A percentile compares a stretch with the other conserved stretches of the same genome.
These are phyloP conservation scores for Apium graveolens DNA, from an alignment of 129 eudicot genomes.

Conservation along the genomic window DNA sequence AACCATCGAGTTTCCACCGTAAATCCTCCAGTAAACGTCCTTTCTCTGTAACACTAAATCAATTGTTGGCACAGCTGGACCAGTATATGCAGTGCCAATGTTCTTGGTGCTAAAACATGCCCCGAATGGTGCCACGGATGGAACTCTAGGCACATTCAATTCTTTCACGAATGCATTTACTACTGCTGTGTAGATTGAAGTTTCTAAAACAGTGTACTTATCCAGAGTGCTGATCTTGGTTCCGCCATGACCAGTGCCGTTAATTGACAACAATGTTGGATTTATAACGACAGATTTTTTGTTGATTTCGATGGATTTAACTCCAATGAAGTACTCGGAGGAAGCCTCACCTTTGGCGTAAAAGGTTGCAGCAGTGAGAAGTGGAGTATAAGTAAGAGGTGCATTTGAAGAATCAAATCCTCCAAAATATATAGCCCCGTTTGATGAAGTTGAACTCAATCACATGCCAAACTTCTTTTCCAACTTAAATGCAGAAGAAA, in stretches of 20 bases:
- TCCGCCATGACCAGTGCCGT: constrained; percentile 24
- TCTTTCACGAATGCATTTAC: not conserved
- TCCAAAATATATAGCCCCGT: not conserved
- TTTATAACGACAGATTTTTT: not conserved
- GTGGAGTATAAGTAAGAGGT: not conserved
- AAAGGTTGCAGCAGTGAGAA: not conserved
- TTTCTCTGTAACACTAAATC: constrained; percentile 22
- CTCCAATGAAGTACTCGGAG: constrained; percentile 20
- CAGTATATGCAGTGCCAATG: not conserved
- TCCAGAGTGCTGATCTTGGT: constrained; percentile 38
- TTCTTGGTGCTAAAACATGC: not conserved
- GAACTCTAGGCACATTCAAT: not conserved
- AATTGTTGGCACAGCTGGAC: constrained; percentile 19
- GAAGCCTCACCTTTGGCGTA: not conserved
- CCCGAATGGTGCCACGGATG: not conserved
- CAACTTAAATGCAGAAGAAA: constrained; percentile 20
- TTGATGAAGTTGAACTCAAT: not conserved
- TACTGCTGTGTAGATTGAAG: constrained; percentile 27
- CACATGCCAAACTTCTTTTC: constrained; percentile 17
- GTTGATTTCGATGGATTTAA: constrained; percentile 17
- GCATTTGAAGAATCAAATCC: not conserved
- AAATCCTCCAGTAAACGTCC: constrained; percentile 27
- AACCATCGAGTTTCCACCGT: constrained; percentile 21
- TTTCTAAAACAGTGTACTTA: constrained; percentile 38
- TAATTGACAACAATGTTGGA: not conserved